phyloP scores from a whole-genome alignment of 805 yeast species.

The Ogataea degrootiae region DNA sequence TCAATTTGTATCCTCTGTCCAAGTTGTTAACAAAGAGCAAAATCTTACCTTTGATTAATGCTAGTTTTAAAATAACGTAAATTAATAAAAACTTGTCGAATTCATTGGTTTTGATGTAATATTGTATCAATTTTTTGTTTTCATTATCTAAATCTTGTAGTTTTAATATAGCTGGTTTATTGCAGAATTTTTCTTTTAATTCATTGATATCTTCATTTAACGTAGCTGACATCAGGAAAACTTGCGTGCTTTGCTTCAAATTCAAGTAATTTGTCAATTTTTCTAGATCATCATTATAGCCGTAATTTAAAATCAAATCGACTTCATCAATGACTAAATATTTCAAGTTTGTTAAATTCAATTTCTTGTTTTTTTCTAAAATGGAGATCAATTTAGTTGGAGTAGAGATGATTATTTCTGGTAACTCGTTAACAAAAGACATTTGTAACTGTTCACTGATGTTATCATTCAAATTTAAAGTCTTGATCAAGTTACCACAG shows the following conservation, averaged over 20 bases:
- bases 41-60: conserved; percentile 85
- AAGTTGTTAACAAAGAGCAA: conserved; percentile 87
- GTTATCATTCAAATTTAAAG: conserved; percentile 59
- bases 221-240: conserved; percentile 95
- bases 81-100: conserved; percentile 87
- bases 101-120: conserved; percentile 80
- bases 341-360: conserved; percentile 53
- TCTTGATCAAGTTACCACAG: conserved; percentile 61
- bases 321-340: conserved; percentile 92
- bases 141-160: conserved; percentile 59
- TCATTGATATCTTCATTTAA: conserved; percentile 78
- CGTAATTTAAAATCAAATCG: conserved; percentile 83
- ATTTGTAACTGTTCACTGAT: conserved; percentile 66
- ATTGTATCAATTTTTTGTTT: conserved; percentile 68
- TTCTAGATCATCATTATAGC: conserved; percentile 80
- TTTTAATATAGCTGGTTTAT: conserved; percentile 75
- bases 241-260: conserved; percentile 72
- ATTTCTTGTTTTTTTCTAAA: conserved; percentile 40
- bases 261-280: conserved; percentile 62
- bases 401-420: conserved; percentile 81
- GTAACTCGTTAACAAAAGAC: conserved; percentile 66
- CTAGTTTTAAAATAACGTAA: conserved; percentile 86
- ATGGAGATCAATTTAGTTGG: conserved; percentile 69
- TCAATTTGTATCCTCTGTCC: conserved; percentile 91
- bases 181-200: conserved; percentile 73